Percentiles rank a stretch among this genome's conserved stretches.
phyloP scores from a whole-genome alignment of 2,329 filamentous ascomycete genomes.

The Venturia nashicola region DNA sequence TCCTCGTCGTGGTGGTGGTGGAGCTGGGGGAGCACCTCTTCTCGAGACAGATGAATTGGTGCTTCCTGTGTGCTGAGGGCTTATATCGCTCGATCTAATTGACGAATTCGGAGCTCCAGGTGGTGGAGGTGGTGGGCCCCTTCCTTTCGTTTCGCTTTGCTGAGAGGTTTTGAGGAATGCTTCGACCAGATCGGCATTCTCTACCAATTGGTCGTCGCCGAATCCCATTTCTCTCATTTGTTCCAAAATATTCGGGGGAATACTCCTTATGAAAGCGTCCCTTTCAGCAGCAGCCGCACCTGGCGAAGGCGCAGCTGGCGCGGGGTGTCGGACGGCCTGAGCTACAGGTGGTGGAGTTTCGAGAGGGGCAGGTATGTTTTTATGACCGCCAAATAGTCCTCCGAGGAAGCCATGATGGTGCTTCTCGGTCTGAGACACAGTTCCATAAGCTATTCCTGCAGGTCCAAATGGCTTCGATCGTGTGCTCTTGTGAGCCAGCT shows the following conservation, averaged over 20 bases:
- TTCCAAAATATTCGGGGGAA: conserved; percentile 48
- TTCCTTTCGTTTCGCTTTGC: conserved; percentile 34
- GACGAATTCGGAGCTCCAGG: conserved; percentile 30
- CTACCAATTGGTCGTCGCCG: conserved; percentile 54
- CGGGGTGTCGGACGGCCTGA: conserved; percentile 15
- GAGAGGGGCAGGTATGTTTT: neutral
- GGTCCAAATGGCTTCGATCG: conserved; percentile 60
- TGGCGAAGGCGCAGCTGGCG: conserved; percentile 5
- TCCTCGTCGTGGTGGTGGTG: conserved; percentile 25
- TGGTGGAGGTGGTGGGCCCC: conserved; percentile 53
- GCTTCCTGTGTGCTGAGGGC: conserved; percentile 49
- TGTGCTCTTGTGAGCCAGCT: conserved; percentile 85
- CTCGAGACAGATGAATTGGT: conserved; percentile 40
- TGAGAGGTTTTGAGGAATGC: conserved; percentile 44
- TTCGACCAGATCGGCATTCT: conserved; percentile 58
- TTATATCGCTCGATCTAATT: conserved; percentile 24
- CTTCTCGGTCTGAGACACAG: conserved; percentile 15
- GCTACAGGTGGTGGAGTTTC: conserved; percentile 18
- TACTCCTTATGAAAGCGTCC: conserved; percentile 43
- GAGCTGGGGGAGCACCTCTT: conserved; percentile 49
- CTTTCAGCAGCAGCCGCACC: conserved; percentile 9
- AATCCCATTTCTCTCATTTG: conserved; percentile 54
- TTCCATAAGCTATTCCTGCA: conserved; percentile 22
- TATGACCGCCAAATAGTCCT: conserved; percentile 30
- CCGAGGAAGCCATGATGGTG: conserved; percentile 37